Evolutionary conservation across 1,139 yeast species (phyloP), one percentile per base, ranked within the genome.

Genomic region (Yamadazyma diospyri): DNA sequence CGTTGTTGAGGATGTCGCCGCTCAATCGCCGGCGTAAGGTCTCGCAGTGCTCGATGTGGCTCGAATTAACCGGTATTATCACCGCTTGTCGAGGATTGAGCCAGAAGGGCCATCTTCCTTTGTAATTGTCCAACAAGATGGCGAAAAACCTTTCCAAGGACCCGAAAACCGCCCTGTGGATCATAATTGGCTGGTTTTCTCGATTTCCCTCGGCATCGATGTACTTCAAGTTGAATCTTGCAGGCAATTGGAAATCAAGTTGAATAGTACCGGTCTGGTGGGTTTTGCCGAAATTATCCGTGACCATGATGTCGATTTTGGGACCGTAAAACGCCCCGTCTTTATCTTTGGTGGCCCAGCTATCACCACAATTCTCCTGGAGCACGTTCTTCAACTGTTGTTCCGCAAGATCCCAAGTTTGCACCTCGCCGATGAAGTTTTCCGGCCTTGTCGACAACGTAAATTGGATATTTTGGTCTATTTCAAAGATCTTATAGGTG

Each of bases 281-380:
- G 52, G 78, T 76, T 53, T 89, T 88, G 6, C 78, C 80, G 32
- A 76, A 76, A 27, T 88, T 88, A 59, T 94, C 99, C 12, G 80
- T 78, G 32, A 92, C 77, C 51, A 86, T 70, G 30, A 92, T 77
- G 55, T 92, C 98, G 45, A 92, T 87, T 59, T 83, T 83, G 17
- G 99, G 99, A 1, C 99, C 99, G 56, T 92, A 92, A 60, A 92
- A 92, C 0, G 98, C 99, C 37, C 99, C 99, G 58, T 92, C 99
- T 12, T 95, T 96, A 37, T 79, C 84, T 43, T 88, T 82, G 9
- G 86, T 49, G 32, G 72, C 66, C 95, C 96, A 89, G 17, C 65
- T 55, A 16, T 43, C 40, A 6, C 81, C 82, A 15, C 79, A 72
- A 38, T 72, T 61, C 15, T 61, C 55, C 36, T 82, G 67, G 43